Base-by-base conservation (phyloP, 2,329 filamentous ascomycete genomes). In the Diplodia seriata region DNA sequence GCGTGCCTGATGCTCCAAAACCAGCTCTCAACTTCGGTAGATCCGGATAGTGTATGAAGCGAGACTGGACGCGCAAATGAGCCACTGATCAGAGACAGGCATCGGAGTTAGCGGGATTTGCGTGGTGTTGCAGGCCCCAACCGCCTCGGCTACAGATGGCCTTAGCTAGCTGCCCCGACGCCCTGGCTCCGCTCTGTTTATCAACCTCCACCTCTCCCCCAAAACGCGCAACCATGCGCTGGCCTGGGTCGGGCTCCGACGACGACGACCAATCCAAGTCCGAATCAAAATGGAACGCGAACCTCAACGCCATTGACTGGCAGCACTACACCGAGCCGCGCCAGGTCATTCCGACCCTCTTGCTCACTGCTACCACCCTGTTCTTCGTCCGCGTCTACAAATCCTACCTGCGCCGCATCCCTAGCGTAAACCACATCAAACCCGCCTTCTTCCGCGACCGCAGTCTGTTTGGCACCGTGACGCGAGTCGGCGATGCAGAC, bases 401-500 rank as follows among this genome's bases (percentile, higher is more conserved):
- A 70, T 74, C 76, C 63, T 95, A 94, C 76, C 83, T 99, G 59
- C 90, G 93, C 43, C 91, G 95, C 64, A 92, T 98, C 68, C 93
- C 93, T 4, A 90, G 88, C 67, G 87, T 92, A 43, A 84, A 86
- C 29, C 86, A 93, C 76, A 90, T 99, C 72, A 88, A 88, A 57
- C 91, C 92, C 2, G 82, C 84, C 12, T 90, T 90, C 76, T 94
- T 94, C 76, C 88, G 91, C 55, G 89, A 84, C 69, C 86, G 91
- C 73, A 94, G 88, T 72, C 76, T 99, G 51, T 91, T 94, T 73
- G 95, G 95, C 15, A 87, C 86, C 70, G 95, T 98, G 51, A 97
- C 94, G 14, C 93, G 91, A 73, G 95, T 99, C 29, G 95, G 96
- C 51, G 95, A 99, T 84, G 96, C 93, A 4, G 95, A 99, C 79